These are phyloP conservation scores for Lenwebbia sp. DNA, from an alignment of 345 rosid species.

Conservation along the genomic window DNA sequence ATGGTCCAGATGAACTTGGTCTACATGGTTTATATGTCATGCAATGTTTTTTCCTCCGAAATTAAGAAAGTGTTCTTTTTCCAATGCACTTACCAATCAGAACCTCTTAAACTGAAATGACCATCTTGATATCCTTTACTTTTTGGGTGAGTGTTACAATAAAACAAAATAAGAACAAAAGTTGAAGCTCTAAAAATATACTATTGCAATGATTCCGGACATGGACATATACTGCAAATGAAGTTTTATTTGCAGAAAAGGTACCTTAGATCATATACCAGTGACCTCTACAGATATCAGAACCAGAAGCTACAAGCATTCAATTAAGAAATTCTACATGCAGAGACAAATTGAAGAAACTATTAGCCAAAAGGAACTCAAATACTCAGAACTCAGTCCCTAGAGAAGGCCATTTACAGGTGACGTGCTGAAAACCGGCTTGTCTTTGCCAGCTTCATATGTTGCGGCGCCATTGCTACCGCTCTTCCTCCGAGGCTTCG, in stretches of 20 bases:
- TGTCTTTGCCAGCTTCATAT: slow-evolving; percentile 24
- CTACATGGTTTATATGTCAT: background rate
- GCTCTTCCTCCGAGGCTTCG: slow-evolving; percentile 86
- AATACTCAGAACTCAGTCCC: slow-evolving; percentile 7
- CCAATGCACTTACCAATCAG: background rate
- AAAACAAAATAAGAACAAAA: background rate
- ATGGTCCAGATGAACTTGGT: background rate
- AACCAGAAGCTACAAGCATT: slow-evolving; percentile 16
- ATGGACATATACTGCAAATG: background rate
- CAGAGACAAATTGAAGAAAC: slow-evolving; percentile 13
- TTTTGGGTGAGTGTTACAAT: background rate
- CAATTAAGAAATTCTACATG: slow-evolving; percentile 24
- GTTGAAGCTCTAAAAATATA: background rate
- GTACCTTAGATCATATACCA: background rate
- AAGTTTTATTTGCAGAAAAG: background rate
- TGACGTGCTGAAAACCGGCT: slow-evolving; percentile 51
- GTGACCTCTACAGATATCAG: background rate
- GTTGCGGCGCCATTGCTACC: slow-evolving; percentile 25
- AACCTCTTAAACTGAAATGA: background rate
- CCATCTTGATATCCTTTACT: background rate
- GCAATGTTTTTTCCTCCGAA: background rate
- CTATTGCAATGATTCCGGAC: background rate
- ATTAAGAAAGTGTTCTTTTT: background rate
- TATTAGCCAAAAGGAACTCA: slow-evolving; percentile 7
- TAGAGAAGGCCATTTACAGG: slow-evolving; percentile 76